Evolutionary conservation across 352 stramenopile genomes (phyloP), one percentile per base, ranked within the genome.

Genomic region (Globisporangium solare): DNA sequence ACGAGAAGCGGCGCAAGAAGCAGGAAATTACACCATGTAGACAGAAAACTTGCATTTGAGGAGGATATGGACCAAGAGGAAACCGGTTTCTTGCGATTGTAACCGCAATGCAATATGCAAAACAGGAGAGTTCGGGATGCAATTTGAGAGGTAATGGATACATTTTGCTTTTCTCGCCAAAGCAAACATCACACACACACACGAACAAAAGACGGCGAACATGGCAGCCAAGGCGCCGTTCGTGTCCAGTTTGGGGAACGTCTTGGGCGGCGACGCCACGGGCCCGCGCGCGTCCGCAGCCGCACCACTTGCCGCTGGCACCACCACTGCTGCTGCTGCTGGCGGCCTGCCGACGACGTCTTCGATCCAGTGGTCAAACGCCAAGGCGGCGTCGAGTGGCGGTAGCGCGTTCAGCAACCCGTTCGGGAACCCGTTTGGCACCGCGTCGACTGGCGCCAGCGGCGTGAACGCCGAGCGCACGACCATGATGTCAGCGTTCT

Each of bases 401-500:
- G 48, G 21, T 35, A 48, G 21, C 13, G 39, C 55, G 18, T 56
- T 62, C 7, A 47, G 41, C 47, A 73, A 70, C 51, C 61, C 64
- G 18, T 75, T 72, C 42, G 54, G 50, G 2, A 8, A 3, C 2
- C 42, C 49, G n/a, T 48, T 56, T 12, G 39, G 37, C 31, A 21
- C 61, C 17, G 22, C 56, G 18, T 22, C 58, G 0, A 10, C 54
- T 0, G 32, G 41, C 5, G 21, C 63, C 4, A 60, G 51, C n/a
- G 3, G 59, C 45, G 17, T 51, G 54, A 54, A 73, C 68, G 58
- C 27, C 42, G 2, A 59, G 49, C 49, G 51, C 14, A 51, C 22
- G 31, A 51, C 32, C 24, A 84, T 89, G 73, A 69, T 78, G 66
- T 74, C 75, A 0, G 64, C 80, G 24, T 86, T 89, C 47, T 84